Evolutionary conservation across 2,329 filamentous ascomycete genomes (phyloP).

Genomic region (Ophiostoma sp.): DNA sequence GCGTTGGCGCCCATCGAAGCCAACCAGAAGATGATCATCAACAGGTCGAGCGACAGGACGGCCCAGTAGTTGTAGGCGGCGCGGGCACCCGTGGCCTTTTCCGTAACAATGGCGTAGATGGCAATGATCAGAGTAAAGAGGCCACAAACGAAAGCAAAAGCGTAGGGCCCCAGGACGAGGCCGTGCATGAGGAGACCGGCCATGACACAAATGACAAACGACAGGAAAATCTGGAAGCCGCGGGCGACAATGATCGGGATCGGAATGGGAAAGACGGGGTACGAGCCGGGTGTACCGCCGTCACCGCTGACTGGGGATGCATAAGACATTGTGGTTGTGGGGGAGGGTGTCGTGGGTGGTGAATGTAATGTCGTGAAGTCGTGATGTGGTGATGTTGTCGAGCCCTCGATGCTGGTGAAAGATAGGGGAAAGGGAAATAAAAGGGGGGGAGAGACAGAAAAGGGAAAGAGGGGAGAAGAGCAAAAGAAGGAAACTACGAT

Average conservation of each 20-base stretch:
- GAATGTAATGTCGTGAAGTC: background rate
- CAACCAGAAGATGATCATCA: slow-evolving; percentile 39
- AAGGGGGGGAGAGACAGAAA: background rate
- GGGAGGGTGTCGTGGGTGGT: background rate
- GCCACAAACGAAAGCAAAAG: slow-evolving; percentile 35
- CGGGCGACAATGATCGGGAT: slow-evolving; percentile 34
- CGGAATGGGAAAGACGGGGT: slow-evolving; percentile 34
- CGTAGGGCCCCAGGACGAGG: slow-evolving; percentile 32
- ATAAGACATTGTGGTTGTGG: slow-evolving; percentile 15
- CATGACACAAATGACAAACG: slow-evolving; percentile 34
- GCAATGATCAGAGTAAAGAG: slow-evolving; percentile 36
- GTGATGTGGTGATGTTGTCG: background rate
- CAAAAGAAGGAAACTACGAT: background rate
- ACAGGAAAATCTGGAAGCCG: slow-evolving; percentile 36
- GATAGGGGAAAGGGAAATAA: background rate
- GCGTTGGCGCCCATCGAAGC: slow-evolving; percentile 38
- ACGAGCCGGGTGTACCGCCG: slow-evolving; percentile 27
- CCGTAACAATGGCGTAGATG: slow-evolving; percentile 34
- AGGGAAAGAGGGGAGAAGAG: background rate
- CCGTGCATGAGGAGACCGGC: slow-evolving; percentile 37
- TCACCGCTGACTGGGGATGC: slow-evolving; percentile 23
- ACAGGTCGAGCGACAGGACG: slow-evolving; percentile 36
- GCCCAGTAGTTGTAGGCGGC: slow-evolving; percentile 40
- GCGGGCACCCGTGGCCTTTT: slow-evolving; percentile 34
- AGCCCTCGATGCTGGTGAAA: background rate